Base-by-base conservation (phyloP, 129 eudicot genomes). In the Arctium lappa region DNA sequence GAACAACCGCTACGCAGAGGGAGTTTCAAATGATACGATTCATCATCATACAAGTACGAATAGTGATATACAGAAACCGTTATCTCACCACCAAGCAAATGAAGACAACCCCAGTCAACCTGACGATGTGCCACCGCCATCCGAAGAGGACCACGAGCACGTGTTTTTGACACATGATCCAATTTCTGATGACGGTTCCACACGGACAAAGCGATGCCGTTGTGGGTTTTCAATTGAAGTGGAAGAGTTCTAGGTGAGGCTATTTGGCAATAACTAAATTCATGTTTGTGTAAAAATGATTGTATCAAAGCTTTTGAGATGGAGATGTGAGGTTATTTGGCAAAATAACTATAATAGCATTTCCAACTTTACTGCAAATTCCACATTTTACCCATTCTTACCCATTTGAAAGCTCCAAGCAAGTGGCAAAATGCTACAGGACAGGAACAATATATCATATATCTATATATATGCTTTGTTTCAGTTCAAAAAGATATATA, bases 201-300 rank as follows among this genome's bases (percentile, higher is more conserved):
- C 71, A 2, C 72, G 80, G 78, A 82, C 83, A 48, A 95, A 93
- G 81, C 79, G 91, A 68, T 95, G 98, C 78, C 93, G 29, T 1
- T 91, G 98, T 85, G 99, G 99, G 85, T 91, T 95, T 75, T 88
- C 92, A 8, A 83, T 95, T 74, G 86, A 95, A 78, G 92, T 91
- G 42, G 98, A 91, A 85, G 93, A 88, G 87, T 27, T 95, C 56
- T 95, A 92, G 92, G 11, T 38, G 13, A 16, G 69, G 2, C 12
- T 12, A 50, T 46, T 46, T 46, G 56, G 56, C 56, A 46, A 46
- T 46, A 10, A 46, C 56, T 46, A 11, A 46, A 46, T 46, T 46
- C 56, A 46, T 46, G 50, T 42, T 2, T 44, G 13, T 44, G 53
- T 44, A 44, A 1, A 44, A 53, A 53, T 13, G 63, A 15, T 56